Base-by-base conservation (phyloP, 139 green algal genomes). In the Chlorella vulgaris region DNA sequence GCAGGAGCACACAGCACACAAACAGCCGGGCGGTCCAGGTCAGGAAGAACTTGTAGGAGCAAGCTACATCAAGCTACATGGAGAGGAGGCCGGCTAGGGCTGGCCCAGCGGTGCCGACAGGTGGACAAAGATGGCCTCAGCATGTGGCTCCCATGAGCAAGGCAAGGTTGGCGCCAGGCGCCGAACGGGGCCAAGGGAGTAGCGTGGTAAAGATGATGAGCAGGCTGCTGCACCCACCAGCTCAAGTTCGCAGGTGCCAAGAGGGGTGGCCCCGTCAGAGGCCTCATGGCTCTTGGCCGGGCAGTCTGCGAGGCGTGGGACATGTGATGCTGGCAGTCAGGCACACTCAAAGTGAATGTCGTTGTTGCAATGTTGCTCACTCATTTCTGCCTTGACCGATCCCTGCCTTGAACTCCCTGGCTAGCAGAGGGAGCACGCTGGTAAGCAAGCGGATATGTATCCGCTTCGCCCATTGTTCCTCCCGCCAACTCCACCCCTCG, bases 251-350 rank as follows among this genome's bases (percentile, higher is more conserved):
- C 38, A 58, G 28, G 39, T 58, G 38, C 74, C 74, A 19, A 70
- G 29, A 3, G 58, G 38, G 31, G 74, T n/a, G 28, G 74, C 19
- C 8, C 38, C 74, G 38, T n/a, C 58, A n/a, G 7, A 19, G 58
- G 29, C 58, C 39, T 70, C 74, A 8, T 35, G 50, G 2, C 36
- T 36, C 10, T n/a, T 26, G 13, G 62, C 76, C 1, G 76, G 76
- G 62, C 76, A 82, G 19, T 66, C 76, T 82, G 76, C 42, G 8
- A n/a, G 40, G 15, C 10, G 4, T 55, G 66, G 13, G 66, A 70
- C 40, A 40, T n/a, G 31, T 31, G 29, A 8, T 29, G 29, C 29
- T 39, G 31, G 29, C 29, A 31, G 28, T 70, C 5, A n/a, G 63
- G 47, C 47, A 55, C 47, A 55, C 10, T 55, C 13, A 55, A 55